phyloP scores from a whole-genome alignment of 2,329 filamentous ascomycete species.

The Neofusicoccum ribis region DNA sequence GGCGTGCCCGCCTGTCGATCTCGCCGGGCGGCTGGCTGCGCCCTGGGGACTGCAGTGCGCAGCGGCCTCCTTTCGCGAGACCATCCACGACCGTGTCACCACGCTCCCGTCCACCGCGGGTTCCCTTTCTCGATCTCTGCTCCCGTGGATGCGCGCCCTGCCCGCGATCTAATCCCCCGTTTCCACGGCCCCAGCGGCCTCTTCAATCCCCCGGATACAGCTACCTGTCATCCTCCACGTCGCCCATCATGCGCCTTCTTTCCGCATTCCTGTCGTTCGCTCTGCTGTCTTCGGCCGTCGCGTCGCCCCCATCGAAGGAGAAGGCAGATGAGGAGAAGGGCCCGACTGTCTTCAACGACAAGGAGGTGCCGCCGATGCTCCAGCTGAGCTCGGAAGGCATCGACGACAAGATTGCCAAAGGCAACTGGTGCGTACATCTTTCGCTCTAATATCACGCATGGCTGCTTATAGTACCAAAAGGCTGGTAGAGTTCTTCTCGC shows the following conservation, averaged over 20 bases:
- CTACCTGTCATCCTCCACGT: constrained; percentile 9
- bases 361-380: constrained; percentile 64
- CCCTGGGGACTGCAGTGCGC: not conserved
- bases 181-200: constrained; percentile 15
- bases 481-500: constrained; percentile 54
- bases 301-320: not conserved
- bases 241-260: constrained; percentile 18
- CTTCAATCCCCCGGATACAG: not conserved
- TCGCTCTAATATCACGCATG: not conserved
- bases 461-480: constrained; percentile 20
- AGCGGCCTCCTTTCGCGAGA: constrained; percentile 20
- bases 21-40: not conserved
- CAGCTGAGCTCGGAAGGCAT: constrained; percentile 62
- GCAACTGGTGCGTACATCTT: constrained; percentile 62
- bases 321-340: not conserved
- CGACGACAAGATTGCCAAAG: constrained; percentile 60
- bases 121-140: not conserved
- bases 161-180: not conserved
- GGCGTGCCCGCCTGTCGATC: constrained; percentile 11
- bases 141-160: constrained; percentile 8
- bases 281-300: constrained; percentile 13
- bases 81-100: constrained; percentile 3
- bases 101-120: constrained; percentile 7
- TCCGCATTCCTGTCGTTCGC: constrained; percentile 14
- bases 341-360: constrained; percentile 64